These are phyloP conservation scores for Eimeria acervulina DNA, from an alignment of 169 alveolate genomes.

Conservation along the genomic window DNA sequence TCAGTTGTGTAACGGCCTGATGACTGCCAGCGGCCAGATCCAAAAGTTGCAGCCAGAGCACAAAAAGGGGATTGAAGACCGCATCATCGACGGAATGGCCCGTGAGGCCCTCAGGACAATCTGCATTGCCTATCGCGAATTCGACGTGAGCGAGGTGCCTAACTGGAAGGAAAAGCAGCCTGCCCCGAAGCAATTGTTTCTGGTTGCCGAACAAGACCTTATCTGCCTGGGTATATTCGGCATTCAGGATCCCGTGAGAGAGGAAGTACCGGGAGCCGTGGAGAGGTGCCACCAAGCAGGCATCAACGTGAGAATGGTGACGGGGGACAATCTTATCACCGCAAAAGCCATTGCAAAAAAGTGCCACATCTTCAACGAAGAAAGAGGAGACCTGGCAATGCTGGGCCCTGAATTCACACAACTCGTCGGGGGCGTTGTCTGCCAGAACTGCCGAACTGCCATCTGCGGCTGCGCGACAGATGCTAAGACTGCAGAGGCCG, in stretches of 20 bases:
- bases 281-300: slow-evolving; percentile 92
- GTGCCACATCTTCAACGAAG: slow-evolving; percentile 89
- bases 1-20: slow-evolving; percentile 81
- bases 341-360: slow-evolving; percentile 94
- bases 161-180: slow-evolving; percentile 73
- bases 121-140: slow-evolving; percentile 92
- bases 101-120: slow-evolving; percentile 91
- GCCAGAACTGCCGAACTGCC: slow-evolving; percentile 86
- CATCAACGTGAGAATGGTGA: slow-evolving; percentile 95
- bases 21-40: slow-evolving; percentile 73
- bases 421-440: slow-evolving; percentile 89
- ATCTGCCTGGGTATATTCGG: slow-evolving; percentile 92
- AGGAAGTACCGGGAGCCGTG: slow-evolving; percentile 94
- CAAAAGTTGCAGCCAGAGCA: slow-evolving; percentile 84
- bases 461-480: slow-evolving; percentile 87
- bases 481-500: slow-evolving; percentile 85
- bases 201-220: slow-evolving; percentile 86
- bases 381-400: slow-evolving; percentile 84
- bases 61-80: slow-evolving; percentile 82
- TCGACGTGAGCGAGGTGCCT: slow-evolving; percentile 43
- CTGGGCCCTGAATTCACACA: slow-evolving; percentile 83
- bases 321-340: slow-evolving; percentile 94
- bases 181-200: slow-evolving; percentile 73
- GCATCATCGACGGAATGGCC: slow-evolving; percentile 89
- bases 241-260: slow-evolving; percentile 92